Percentiles rank a stretch among this genome's conserved stretches.
Evolutionary conservation across 805 yeast species (phyloP).

Genomic region (Blastobotrys attinorum): DNA sequence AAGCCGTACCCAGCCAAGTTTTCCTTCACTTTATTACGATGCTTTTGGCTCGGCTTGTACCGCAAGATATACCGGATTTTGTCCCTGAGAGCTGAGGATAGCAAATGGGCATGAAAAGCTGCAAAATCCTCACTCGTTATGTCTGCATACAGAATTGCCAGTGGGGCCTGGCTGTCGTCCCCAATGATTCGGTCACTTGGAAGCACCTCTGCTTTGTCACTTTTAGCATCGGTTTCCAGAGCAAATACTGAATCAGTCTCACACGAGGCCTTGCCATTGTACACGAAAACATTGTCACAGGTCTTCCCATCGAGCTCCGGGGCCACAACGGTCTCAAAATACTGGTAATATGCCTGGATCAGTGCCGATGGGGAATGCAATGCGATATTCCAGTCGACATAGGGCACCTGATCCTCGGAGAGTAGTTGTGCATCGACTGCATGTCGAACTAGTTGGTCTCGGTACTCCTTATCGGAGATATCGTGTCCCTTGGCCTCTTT

Average conservation of each 20-base stretch:
- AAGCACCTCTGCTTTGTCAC: conserved; percentile 23
- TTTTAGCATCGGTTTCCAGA: conserved; percentile 42
- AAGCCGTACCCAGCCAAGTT: conserved; percentile 54
- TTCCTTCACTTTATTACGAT: conserved; percentile 25
- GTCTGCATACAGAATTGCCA: conserved; percentile 63
- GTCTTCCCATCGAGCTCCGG: conserved; percentile 26
- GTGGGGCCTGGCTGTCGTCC: conserved; percentile 36
- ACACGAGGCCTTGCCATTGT: conserved; percentile 50
- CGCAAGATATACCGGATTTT: conserved; percentile 73
- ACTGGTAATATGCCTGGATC: conserved; percentile 54
- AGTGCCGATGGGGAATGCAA: conserved; percentile 50
- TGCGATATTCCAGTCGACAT: conserved; percentile 38
- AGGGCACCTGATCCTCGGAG: conserved; percentile 9
- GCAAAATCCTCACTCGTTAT: conserved; percentile 42
- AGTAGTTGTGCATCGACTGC: conserved; percentile 15
- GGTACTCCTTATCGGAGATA: conserved; percentile 11
- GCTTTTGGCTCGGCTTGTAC: conserved; percentile 40
- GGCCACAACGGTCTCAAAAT: conserved; percentile 35
- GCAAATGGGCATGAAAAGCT: conserved; percentile 50
- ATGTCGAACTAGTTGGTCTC: conserved; percentile 16
- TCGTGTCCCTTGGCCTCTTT: conserved; percentile 12
- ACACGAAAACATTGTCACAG: conserved; percentile 41
- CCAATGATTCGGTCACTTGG: conserved; percentile 66
- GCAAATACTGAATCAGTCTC: conserved; percentile 73
- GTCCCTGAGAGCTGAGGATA: conserved; percentile 51